Conservation (phyloP, 2,329 filamentous ascomycete genomes). For the Colletotrichum acutatum region DNA sequence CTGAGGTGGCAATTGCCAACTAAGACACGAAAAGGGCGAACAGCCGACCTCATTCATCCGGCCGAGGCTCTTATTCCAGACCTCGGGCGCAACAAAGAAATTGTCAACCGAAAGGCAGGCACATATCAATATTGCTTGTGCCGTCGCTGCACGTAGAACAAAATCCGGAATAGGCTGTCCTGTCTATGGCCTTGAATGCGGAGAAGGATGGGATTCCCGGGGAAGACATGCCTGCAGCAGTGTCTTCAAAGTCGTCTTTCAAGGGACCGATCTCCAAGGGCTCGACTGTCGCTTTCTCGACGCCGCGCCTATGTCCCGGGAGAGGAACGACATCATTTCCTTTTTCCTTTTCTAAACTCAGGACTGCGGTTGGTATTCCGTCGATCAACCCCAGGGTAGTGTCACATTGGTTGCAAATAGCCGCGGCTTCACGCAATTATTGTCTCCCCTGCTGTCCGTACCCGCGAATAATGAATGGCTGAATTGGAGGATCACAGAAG, state of each 20-base stretch:
- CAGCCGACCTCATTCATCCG: no score
- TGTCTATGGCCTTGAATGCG: neutral
- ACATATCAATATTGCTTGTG: neutral
- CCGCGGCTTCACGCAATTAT: slow-evolving; percentile 5
- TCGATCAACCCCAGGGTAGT: neutral
- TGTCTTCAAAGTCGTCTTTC: neutral
- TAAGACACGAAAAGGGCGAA: no score
- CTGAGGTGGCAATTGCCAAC: neutral
- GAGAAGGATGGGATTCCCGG: slow-evolving; percentile 28
- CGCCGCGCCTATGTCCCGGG: neutral
- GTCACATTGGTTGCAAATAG: slow-evolving; percentile 13
- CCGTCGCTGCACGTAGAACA: neutral
- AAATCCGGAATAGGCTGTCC: slow-evolving; percentile 4
- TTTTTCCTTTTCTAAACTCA: neutral
- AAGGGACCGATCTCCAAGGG: neutral
- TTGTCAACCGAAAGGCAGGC: neutral
- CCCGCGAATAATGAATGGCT: neutral
- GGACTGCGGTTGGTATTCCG: neutral
- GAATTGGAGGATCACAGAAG: neutral
- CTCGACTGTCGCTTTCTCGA: neutral
- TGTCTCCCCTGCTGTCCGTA: neutral
- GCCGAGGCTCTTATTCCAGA: neutral
- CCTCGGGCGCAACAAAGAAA: neutral
- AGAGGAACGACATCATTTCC: neutral
- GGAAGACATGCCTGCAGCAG: slow-evolving; percentile 17